Conservation (phyloP, 257 asterid genomes). For the Ocimum tenuiflorum region DNA sequence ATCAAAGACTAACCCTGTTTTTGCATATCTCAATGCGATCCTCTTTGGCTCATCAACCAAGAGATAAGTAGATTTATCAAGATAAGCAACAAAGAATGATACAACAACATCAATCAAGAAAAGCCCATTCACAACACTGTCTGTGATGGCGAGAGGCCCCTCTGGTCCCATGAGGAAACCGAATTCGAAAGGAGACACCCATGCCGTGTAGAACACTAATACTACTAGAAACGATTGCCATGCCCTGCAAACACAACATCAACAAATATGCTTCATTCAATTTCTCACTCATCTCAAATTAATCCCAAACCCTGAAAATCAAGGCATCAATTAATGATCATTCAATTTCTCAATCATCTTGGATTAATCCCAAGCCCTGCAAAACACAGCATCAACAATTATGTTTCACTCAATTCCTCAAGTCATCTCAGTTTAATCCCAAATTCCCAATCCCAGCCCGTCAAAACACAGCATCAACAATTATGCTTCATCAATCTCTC, state of each 20-base stretch:
- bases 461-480: too few species aligned
- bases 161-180: slow-evolving; percentile 54
- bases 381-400: too few species aligned
- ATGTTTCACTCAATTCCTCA: too few species aligned
- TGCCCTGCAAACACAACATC: slow-evolving; percentile 41
- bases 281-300: too few species aligned
- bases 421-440: too few species aligned
- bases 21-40: slow-evolving; percentile 54
- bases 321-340: too few species aligned
- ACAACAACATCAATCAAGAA: slow-evolving; percentile 58
- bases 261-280: too few species aligned
- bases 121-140: slow-evolving; percentile 53
- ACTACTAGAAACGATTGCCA: slow-evolving; percentile 55
- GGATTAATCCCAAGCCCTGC: too few species aligned
- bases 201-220: slow-evolving; percentile 77
- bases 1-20: slow-evolving; percentile 56
- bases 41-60: slow-evolving; percentile 38
- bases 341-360: too few species aligned
- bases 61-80: slow-evolving; percentile 45
- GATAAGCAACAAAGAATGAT: slow-evolving; percentile 84
- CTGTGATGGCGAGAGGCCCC: slow-evolving; percentile 39
- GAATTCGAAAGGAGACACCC: slow-evolving; percentile 76
- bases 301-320: too few species aligned
- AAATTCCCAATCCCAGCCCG: too few species aligned
- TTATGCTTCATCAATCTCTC: too few species aligned